A percentile compares a stretch with the other conserved stretches of the same genome.
Conservation (phyloP, 371 early-diverging fungal genomes). For the Nematocida major region DNA sequence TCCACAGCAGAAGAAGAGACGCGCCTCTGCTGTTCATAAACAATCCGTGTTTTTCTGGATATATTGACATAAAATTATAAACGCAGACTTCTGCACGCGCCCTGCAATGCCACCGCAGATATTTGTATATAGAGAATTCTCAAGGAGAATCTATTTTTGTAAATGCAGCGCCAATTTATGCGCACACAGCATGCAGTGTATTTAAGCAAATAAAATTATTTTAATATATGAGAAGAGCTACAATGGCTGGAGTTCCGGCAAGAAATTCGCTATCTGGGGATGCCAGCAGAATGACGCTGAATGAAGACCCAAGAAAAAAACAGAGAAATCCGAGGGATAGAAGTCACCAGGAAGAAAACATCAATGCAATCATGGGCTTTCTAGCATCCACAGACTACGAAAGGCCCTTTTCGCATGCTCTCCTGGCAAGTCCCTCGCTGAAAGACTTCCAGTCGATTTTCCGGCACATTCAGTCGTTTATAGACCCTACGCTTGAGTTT, state of each 20-base stretch:
- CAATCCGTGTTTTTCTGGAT: not conserved
- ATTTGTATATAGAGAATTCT: no score
- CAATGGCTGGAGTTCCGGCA: slow-evolving; percentile 38
- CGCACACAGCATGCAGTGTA: not conserved
- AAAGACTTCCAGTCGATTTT: slow-evolving; percentile 82
- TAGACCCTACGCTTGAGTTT: slow-evolving; percentile 61
- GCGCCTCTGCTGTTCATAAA: not conserved
- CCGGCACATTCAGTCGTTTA: slow-evolving; percentile 72
- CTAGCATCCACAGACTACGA: slow-evolving; percentile 71
- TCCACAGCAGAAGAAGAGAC: not conserved
- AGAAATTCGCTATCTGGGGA: slow-evolving; percentile 13
- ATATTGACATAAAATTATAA: not conserved
- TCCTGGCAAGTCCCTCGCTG: slow-evolving; percentile 69
- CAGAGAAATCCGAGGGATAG: slow-evolving; percentile 67
- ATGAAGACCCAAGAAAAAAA: slow-evolving; percentile 51
- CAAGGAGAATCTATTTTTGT: not conserved
- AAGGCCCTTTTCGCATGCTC: slow-evolving; percentile 67
- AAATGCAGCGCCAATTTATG: not conserved
- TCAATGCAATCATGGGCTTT: slow-evolving; percentile 69
- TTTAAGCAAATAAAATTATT: not conserved
- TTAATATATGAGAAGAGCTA: slow-evolving; percentile 47
- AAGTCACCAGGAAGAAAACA: slow-evolving; percentile 68
- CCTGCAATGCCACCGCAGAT: no score
- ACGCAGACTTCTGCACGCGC: no score
- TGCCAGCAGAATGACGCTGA: slow-evolving; percentile 7